Evolutionary conservation across 1,284 basidiomycete species (phyloP).

Genomic region (Leccinum solheimii): DNA sequence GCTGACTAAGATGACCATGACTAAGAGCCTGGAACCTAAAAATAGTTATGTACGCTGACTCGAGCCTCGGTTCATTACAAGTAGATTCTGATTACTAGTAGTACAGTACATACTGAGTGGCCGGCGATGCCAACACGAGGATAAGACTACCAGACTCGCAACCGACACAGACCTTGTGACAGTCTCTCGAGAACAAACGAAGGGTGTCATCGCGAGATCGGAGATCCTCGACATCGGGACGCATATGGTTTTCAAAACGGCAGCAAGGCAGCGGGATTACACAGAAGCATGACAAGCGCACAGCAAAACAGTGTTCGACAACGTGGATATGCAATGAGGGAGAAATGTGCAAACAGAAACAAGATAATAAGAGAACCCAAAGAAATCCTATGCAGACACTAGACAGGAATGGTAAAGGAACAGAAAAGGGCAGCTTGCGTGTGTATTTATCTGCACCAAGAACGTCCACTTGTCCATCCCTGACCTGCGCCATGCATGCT

Average conservation of each 20-base stretch:
- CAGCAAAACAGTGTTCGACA: slow-evolving; percentile 2
- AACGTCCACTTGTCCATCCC: background rate
- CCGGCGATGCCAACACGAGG: too few species aligned
- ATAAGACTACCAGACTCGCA: too few species aligned
- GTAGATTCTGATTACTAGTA: too few species aligned
- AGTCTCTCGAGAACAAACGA: background rate
- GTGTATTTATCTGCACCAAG: background rate
- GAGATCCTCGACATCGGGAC: background rate
- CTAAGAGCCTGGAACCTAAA: background rate
- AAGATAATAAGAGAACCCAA: background rate
- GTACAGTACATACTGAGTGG: too few species aligned
- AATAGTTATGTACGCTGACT: too few species aligned
- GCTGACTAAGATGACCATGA: background rate
- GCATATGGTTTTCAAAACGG: background rate
- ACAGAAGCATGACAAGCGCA: background rate
- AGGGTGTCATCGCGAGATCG: background rate
- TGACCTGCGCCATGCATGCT: background rate
- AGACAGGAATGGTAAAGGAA: background rate
- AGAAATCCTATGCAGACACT: background rate
- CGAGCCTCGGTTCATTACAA: too few species aligned
- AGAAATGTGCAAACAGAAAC: slow-evolving; percentile 4
- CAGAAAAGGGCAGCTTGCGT: background rate
- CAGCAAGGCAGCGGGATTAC: slow-evolving; percentile 3
- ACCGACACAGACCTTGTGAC: too few species aligned
- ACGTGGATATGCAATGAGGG: slow-evolving; percentile 3